Conservation (phyloP, 2,329 filamentous ascomycete genomes). For the Aspergillus felis region DNA sequence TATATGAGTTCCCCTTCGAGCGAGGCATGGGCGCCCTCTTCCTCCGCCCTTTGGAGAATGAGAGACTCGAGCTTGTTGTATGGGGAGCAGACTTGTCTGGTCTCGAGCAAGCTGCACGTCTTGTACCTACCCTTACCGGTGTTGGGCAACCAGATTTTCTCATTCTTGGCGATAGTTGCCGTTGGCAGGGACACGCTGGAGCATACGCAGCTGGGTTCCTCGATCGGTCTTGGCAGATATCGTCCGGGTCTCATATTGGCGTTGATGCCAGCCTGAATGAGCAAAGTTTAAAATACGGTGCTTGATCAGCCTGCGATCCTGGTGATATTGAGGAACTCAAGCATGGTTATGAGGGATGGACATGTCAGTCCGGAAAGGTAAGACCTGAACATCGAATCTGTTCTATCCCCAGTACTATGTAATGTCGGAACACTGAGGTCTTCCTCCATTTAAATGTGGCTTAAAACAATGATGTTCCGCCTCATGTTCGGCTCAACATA, state of each 20-base stretch:
- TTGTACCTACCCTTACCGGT: constrained; percentile 55
- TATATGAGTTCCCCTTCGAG: constrained; percentile 28
- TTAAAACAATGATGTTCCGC: background rate
- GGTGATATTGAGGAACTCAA: background rate
- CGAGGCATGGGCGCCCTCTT: constrained; percentile 49
- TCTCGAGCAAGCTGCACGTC: constrained; percentile 47
- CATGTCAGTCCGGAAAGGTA: background rate
- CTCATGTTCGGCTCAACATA: background rate
- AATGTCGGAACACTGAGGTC: background rate
- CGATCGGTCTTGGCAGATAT: constrained; percentile 51
- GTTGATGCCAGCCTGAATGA: constrained; percentile 3
- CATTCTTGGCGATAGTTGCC: constrained; percentile 43
- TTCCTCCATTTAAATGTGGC: background rate
- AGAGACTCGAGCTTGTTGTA: constrained; percentile 52
- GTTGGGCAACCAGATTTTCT: constrained; percentile 57
- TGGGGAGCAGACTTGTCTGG: constrained; percentile 51
- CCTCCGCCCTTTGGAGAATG: constrained; percentile 45
- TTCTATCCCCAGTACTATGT: background rate
- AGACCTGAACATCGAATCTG: background rate
- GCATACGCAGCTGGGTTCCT: constrained; percentile 54
- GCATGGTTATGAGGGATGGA: background rate
- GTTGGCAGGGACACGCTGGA: constrained; percentile 51
- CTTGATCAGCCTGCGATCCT: background rate
- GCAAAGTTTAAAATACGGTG: background rate
- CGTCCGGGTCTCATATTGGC: constrained; percentile 43